Base-by-base conservation (phyloP, 148 eudicot genomes). In the Arctostaphylos glauca region DNA sequence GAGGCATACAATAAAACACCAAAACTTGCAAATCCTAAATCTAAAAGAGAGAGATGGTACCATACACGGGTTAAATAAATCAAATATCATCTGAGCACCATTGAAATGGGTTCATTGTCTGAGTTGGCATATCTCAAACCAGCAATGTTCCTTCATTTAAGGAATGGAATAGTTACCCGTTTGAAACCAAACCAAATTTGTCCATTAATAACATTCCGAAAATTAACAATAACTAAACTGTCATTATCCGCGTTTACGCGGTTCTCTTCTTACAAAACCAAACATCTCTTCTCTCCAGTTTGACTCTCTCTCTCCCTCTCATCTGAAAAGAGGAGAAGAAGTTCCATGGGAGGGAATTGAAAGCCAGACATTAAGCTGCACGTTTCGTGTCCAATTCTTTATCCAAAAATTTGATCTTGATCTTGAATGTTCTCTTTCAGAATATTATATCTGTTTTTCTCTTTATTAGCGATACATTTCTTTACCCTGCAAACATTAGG, bases 301-400 rank as follows among this genome's bases (percentile, higher is more conserved):
- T 78, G 82, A 67, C 88, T 81, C 85, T 79, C 84, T 71, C 80
- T 82, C 56, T 82, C 83, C 77, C 86, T 82, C 55, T 72, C 78
- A 68, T 49, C 72, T 59, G 13, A 66, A 66, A 38, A 76, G 74
- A 43, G 74, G 78, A 79, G 77, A 68, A 68, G 52, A 84, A 73
- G 79, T 79, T 38, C 81, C 82, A 18, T 55, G 73, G 67, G 74
- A 66, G 70, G 73, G 76, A 67, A 62, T 77, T 53, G 7, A 79
- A 60, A 55, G 31, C 56, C 78, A 80, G 56, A 47, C 62, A 74
- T 59, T 72, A 60, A 43, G 44, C 81, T 78, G 83, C 84, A 77
- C 83, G 71, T 66, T 66, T 9, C 1, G 23, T 38, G 16, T 54
- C 43, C 7, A 25, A 23, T 4, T 59, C 52, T 79, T 48, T 46